These are phyloP conservation scores for Aspergillus cavernicola DNA, from an alignment of 495 filamentous ascomycete species.

Conservation along the genomic window DNA sequence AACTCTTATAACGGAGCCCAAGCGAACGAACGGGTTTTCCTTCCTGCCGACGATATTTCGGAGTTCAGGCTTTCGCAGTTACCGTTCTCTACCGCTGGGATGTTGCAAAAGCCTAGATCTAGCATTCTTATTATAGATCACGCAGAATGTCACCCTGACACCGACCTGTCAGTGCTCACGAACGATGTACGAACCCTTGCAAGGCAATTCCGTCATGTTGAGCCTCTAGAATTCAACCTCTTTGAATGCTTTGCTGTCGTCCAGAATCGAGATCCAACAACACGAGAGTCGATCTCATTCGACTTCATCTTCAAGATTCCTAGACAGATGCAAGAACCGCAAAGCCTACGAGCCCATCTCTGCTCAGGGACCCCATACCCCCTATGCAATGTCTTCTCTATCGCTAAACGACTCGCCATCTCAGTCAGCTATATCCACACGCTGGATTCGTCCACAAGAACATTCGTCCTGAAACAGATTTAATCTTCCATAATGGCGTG, in stretches of 20 bases:
- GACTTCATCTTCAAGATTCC: neutral
- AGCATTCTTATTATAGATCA: neutral
- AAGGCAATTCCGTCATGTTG: neutral
- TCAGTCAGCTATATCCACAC: neutral
- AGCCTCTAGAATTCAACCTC: neutral
- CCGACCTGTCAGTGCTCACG: neutral
- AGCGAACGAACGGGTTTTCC: no score
- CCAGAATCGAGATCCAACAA: neutral
- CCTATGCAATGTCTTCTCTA: neutral
- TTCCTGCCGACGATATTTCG: no score
- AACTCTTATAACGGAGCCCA: no score
- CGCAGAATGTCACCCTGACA: neutral
- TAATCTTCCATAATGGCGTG: slow-evolving; percentile 19
- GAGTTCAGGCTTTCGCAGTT: neutral
- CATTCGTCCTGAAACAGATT: slow-evolving; percentile 41
- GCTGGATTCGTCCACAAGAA: slow-evolving; percentile 42
- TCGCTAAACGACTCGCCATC: neutral
- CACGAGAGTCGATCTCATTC: neutral
- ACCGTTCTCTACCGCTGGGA: neutral
- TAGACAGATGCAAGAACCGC: neutral
- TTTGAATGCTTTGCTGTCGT: neutral
- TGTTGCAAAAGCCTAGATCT: neutral
- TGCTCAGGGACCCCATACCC: neutral
- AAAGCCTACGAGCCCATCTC: neutral
- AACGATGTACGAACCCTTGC: neutral